Conservation (phyloP, 2,329 filamentous ascomycete genomes). For the Botrytis pseudocinerea region DNA sequence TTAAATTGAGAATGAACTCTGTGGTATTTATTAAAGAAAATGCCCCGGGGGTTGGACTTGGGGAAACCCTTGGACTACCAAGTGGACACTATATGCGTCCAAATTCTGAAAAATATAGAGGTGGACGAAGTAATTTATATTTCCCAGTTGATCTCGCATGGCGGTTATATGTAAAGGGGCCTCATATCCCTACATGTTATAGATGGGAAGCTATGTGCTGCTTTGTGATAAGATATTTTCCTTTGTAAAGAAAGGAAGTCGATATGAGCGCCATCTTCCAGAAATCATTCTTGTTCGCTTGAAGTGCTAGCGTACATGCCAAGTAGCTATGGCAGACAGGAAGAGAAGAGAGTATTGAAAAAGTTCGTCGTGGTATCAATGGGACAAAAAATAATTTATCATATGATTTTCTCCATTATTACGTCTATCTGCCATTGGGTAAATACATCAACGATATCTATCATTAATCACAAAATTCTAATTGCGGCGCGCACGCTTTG, state of each 20-base stretch:
- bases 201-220: rapidly evolving
- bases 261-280: neutral
- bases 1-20: neutral
- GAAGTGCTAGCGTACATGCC: neutral
- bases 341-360: neutral
- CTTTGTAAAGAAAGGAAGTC: rapidly evolving
- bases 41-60: neutral
- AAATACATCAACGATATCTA: neutral
- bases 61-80: neutral
- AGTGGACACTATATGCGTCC: neutral
- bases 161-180: neutral
- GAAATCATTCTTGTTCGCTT: neutral
- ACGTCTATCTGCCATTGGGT: neutral
- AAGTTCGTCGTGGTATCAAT: neutral
- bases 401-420: neutral
- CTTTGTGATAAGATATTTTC: neutral
- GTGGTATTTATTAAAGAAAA: rapidly evolving
- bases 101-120: rapidly evolving
- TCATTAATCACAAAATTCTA: neutral
- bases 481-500: neutral
- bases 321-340: neutral
- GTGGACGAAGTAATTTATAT: neutral
- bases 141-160: too few relatives aligned
- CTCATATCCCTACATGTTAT: rapidly evolving
- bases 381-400: rapidly evolving